phyloP scores from a whole-genome alignment of 768 basidiomycete genomes.

The Cyclocybe aegerita region DNA sequence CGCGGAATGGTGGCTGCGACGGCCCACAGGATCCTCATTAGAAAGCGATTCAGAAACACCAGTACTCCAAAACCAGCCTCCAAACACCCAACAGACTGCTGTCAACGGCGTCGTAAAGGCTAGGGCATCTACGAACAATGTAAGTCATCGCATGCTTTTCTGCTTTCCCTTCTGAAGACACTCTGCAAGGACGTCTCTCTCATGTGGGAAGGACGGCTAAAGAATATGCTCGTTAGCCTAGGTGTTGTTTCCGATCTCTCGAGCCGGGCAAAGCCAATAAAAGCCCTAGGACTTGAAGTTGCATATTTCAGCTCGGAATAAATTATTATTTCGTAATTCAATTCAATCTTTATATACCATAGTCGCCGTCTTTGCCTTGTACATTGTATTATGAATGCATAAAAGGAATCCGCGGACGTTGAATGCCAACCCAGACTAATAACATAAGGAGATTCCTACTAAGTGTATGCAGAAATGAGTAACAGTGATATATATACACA shows the following conservation, averaged over 20 bases:
- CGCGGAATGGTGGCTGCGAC: constrained; percentile 93
- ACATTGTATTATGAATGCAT: too few relatives aligned
- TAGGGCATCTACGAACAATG: constrained; percentile 85
- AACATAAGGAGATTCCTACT: too few relatives aligned
- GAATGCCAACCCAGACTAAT: too few relatives aligned
- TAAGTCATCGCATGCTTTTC: constrained; percentile 34
- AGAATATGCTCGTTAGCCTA: constrained; percentile 85
- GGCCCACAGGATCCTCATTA: constrained; percentile 36
- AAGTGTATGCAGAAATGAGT: too few relatives aligned
- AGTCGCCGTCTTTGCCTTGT: too few relatives aligned
- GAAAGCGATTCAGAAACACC: constrained; percentile 11
- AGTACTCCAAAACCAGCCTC: constrained; percentile 5
- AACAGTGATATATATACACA: background rate
- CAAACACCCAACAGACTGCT: constrained; percentile 27
- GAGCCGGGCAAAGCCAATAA: constrained; percentile 82
- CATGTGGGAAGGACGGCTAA: constrained; percentile 91
- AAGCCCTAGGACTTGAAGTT: constrained; percentile 87
- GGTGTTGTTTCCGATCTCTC: constrained; percentile 92
- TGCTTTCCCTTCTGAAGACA: background rate
- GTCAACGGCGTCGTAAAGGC: constrained; percentile 88
- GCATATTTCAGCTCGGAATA: constrained; percentile 82
- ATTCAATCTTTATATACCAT: too few relatives aligned
- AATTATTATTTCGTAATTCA: background rate
- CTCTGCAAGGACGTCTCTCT: constrained; percentile 74
- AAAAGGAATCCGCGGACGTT: too few relatives aligned